phyloP scores from a whole-genome alignment of 768 basidiomycete genomes.

The Leucocoprinus birnbaumii region DNA sequence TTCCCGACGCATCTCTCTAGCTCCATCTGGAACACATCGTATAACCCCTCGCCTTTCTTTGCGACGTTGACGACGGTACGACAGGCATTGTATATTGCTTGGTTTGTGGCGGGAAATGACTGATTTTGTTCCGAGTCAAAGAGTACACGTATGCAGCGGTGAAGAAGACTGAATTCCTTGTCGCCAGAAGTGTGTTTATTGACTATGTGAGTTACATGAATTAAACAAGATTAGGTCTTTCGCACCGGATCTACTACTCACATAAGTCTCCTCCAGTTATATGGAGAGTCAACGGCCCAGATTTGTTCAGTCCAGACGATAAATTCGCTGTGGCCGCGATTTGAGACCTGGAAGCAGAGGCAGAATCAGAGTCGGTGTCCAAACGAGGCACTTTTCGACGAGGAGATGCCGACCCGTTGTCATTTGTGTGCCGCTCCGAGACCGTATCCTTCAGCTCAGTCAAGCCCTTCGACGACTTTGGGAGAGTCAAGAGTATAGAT shows the following conservation, averaged over 20 bases:
- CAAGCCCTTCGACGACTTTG: conserved; percentile 50
- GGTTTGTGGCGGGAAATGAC: conserved; percentile 45
- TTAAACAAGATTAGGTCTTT: not conserved
- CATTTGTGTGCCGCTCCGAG: conserved; percentile 23
- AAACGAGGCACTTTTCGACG: conserved; percentile 68
- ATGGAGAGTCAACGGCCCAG: conserved; percentile 3
- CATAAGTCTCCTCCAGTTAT: conserved; percentile 32
- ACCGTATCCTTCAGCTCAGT: conserved; percentile 30
- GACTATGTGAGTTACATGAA: conserved; percentile 2
- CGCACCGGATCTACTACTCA: not conserved
- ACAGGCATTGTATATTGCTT: conserved; percentile 56
- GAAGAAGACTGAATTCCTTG: conserved; percentile 27
- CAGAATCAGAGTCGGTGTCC: conserved; percentile 64
- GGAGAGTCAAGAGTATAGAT: conserved; percentile 41
- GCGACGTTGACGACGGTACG: conserved; percentile 50
- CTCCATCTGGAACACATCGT: conserved; percentile 54
- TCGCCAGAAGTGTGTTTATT: conserved; percentile 22
- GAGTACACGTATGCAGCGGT: conserved; percentile 35
- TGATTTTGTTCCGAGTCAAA: conserved; percentile 26
- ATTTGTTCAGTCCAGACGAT: not conserved
- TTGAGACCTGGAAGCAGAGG: conserved; percentile 57
- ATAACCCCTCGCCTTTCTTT: conserved; percentile 54
- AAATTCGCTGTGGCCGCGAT: conserved; percentile 18
- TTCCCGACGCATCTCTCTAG: conserved; percentile 51
- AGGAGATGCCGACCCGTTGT: conserved; percentile 49